Evolutionary conservation across 2,329 filamentous ascomycete genomes (phyloP).

Genomic region (Colletotrichum plurivorum): DNA sequence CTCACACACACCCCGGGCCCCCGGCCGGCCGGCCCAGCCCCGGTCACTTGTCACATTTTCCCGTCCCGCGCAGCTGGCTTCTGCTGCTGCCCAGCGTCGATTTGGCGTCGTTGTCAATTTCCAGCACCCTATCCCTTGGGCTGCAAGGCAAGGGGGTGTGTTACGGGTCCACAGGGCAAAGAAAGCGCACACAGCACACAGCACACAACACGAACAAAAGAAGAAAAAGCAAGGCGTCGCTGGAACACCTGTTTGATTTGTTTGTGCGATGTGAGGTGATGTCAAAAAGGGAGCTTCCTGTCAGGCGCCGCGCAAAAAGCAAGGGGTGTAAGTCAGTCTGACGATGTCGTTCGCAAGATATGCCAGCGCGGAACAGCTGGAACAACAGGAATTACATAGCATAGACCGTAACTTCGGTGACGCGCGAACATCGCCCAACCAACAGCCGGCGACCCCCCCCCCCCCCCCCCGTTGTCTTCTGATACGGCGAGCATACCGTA

Average conservation of each 20-base stretch:
- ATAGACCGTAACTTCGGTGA: neutral
- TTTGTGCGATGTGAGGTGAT: conserved; percentile 1
- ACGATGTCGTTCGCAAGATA: conserved; percentile 6
- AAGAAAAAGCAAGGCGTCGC: neutral
- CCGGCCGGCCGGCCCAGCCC: neutral
- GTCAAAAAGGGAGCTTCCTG: neutral
- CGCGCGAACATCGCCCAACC: conserved; percentile 4
- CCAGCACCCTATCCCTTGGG: conserved; percentile 6
- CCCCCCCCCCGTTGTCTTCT: conserved; percentile 8
- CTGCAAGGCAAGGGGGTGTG: neutral
- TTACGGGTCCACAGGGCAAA: neutral
- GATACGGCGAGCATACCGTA: neutral
- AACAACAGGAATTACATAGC: too few relatives aligned
- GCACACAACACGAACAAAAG: too few relatives aligned
- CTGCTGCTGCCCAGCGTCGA: conserved; percentile 8
- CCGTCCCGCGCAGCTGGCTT: neutral
- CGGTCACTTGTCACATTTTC: conserved; percentile 24
- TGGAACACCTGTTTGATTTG: neutral
- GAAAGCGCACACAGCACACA: too few relatives aligned
- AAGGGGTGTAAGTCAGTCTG: conserved; percentile 4
- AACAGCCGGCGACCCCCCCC: conserved; percentile 5
- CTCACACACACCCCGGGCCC: too few relatives aligned
- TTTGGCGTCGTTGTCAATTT: conserved; percentile 4
- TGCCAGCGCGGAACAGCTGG: neutral
- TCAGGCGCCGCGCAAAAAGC: neutral